Evolutionary conservation across 2,329 filamentous ascomycete species (phyloP).

Genomic region (Sarocladiaceae sp.): DNA sequence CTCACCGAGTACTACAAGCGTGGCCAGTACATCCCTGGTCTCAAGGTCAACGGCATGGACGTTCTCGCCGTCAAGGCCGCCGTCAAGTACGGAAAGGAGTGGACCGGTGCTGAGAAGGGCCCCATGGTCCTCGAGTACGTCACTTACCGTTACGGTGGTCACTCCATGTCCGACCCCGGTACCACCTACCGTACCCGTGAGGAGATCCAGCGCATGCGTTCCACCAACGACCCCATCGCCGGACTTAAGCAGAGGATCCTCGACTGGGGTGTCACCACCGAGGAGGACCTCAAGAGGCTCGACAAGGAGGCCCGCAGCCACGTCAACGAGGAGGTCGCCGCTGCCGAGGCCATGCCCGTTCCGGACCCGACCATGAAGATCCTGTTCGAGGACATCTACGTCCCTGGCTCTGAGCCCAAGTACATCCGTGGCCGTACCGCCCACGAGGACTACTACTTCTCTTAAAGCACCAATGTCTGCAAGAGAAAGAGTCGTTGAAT

Average conservation of each 20-base stretch:
- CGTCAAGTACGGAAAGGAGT: conserved; percentile 89
- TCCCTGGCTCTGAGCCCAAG: conserved; percentile 75
- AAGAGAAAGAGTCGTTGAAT: background rate
- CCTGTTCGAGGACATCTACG: conserved; percentile 95
- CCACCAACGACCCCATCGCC: conserved; percentile 95
- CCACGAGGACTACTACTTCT: conserved; percentile 95
- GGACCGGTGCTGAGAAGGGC: conserved; percentile 74
- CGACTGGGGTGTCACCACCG: conserved; percentile 84
- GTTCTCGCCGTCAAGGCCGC: conserved; percentile 96
- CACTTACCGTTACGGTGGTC: conserved; percentile 97
- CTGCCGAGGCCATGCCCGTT: conserved; percentile 78
- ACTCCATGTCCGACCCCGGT: conserved; percentile 99
- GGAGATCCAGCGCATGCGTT: conserved; percentile 99
- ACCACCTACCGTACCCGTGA: conserved; percentile 99
- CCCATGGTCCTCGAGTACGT: conserved; percentile 97
- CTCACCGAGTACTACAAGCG: conserved; percentile 99
- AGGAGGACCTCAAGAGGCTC: conserved; percentile 93
- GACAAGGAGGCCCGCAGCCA: conserved; percentile 86
- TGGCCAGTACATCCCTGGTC: conserved; percentile 97
- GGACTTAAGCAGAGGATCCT: conserved; percentile 97
- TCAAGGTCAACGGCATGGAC: conserved; percentile 99
- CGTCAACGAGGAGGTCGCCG: conserved; percentile 85
- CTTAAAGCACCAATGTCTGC: conserved; percentile 16
- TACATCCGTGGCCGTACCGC: conserved; percentile 82
- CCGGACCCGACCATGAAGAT: conserved; percentile 77